Base-by-base conservation (phyloP, 768 basidiomycete genomes). In the Tulasnella sp. region DNA sequence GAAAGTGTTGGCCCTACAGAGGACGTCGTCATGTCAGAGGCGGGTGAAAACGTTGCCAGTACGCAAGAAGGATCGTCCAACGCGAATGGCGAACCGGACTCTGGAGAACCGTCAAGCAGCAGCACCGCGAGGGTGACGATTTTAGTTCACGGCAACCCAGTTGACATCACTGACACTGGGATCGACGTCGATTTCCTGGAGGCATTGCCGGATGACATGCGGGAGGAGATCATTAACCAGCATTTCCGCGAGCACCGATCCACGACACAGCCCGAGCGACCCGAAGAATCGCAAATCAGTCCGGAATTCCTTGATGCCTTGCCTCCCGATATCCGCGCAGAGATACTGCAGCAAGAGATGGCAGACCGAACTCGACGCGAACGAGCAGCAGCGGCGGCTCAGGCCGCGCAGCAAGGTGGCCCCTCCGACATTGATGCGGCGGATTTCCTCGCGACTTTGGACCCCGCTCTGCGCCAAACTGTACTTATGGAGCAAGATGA, bases 101-200 rank as follows among this genome's bases (percentile, higher is more conserved):
- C 79, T 12, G 80, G 80, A 40, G 73, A 77, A 78, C 79, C 38
- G 76, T 79, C 38, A 72, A 82, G 79, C 72, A 80, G 81, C n/a
- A 81, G 85, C 45, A 86, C 90, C 79, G 75, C 78, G 29, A 90
- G 97, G 42, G 87, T 97, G 36, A 94, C 93, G 0, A 92, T 99
- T 80, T 87, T 89, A 84, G 94, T 99, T 73, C 93, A 96, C 82
- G 97, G 97, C 72, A 93, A 89, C 78, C 86, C 91, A 8, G 94
- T 99, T 36, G 97, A 99, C 81, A 99, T 99, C 82, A 99, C 97
- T 2, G 96, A 99, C 80, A 97, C 96, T 45, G 97, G 97, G 5
- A 98, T 99, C 81, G 97, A 99, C 82, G 94, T 96, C 1, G 96
- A 94, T 6, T 99, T 99, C 88, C 85, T 99, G 76, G 96, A 98